Conservation (phyloP, 2,329 filamentous ascomycete species). For the Cadophora luteo-olivacea region DNA sequence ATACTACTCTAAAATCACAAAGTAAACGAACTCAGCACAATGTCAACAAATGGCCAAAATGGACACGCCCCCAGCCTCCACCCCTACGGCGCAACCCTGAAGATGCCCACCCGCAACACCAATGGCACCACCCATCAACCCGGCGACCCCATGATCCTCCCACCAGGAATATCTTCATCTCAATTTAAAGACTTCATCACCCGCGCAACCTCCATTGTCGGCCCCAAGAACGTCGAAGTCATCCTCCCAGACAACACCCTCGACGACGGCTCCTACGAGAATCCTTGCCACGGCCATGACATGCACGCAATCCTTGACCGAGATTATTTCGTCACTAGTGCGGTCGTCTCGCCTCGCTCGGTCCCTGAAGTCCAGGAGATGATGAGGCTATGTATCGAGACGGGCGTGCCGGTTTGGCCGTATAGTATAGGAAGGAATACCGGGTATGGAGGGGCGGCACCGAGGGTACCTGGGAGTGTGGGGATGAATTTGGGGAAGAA, state of each 20-base stretch:
- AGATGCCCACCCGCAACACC: neutral
- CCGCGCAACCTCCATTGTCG: conserved; percentile 12
- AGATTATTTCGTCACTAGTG: conserved; percentile 47
- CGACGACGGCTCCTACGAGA: conserved; percentile 24
- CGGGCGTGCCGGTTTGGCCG: conserved; percentile 19
- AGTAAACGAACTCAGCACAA: neutral
- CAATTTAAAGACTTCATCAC: conserved; percentile 24
- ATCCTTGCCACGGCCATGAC: conserved; percentile 43
- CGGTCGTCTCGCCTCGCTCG: conserved; percentile 32
- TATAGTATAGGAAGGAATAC: conserved; percentile 15
- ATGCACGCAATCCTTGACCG: conserved; percentile 50
- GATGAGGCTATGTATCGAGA: conserved; percentile 22
- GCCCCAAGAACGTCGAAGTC: conserved; percentile 22
- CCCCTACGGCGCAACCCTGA: conserved; percentile 4
- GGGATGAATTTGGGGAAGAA: conserved; percentile 58
- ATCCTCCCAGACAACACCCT: conserved; percentile 23
- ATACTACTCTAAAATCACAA: neutral
- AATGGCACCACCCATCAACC: neutral
- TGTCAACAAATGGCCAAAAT: conserved; percentile 1
- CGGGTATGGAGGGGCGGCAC: conserved; percentile 62
- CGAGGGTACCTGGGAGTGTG: conserved; percentile 57
- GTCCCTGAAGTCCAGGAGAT: conserved; percentile 49
- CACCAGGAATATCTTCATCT: conserved; percentile 22
- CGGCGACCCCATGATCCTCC: conserved; percentile 26
- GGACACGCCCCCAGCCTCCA: neutral